These are phyloP conservation scores for Tetrapisispora pingtungensis DNA, from an alignment of 805 yeast genomes.

Conservation along the genomic window DNA sequence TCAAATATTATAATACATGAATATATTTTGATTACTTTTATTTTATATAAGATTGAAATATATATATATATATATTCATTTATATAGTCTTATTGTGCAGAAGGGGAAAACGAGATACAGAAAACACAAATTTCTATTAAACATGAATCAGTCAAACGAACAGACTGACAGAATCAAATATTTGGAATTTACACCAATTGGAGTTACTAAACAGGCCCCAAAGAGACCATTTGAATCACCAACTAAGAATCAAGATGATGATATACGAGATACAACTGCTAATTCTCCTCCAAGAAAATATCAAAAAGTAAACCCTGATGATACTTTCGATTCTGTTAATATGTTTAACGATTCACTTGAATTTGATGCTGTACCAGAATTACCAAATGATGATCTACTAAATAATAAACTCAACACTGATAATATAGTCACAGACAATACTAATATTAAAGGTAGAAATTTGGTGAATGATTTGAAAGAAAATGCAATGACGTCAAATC, in stretches of 20 bases:
- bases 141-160: slow-evolving; percentile 1
- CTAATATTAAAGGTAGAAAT: slow-evolving; percentile 7
- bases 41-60: too few species aligned
- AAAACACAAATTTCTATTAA: neutral
- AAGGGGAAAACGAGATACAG: too few species aligned
- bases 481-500: slow-evolving; percentile 20
- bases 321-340: slow-evolving; percentile 18
- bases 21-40: too few species aligned
- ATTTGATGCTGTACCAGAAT: slow-evolving; percentile 27
- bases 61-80: too few species aligned
- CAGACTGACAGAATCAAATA: neutral
- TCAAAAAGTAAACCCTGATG: slow-evolving; percentile 13
- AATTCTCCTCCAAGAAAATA: slow-evolving; percentile 12
- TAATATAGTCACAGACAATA: slow-evolving; percentile 1
- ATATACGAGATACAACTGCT: neutral
- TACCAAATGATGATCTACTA: neutral
- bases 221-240: slow-evolving; percentile 3
- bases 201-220: slow-evolving; percentile 18
- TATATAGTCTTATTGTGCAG: too few species aligned
- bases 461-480: slow-evolving; percentile 15
- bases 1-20: too few species aligned
- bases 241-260: neutral
- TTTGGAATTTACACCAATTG: slow-evolving; percentile 37
- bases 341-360: slow-evolving; percentile 25
- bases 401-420: neutral